Evolutionary conservation across 176 grass and related monocot genomes (phyloP), one percentile per base, ranked within the genome.

Genomic region (Ananas comosus): DNA sequence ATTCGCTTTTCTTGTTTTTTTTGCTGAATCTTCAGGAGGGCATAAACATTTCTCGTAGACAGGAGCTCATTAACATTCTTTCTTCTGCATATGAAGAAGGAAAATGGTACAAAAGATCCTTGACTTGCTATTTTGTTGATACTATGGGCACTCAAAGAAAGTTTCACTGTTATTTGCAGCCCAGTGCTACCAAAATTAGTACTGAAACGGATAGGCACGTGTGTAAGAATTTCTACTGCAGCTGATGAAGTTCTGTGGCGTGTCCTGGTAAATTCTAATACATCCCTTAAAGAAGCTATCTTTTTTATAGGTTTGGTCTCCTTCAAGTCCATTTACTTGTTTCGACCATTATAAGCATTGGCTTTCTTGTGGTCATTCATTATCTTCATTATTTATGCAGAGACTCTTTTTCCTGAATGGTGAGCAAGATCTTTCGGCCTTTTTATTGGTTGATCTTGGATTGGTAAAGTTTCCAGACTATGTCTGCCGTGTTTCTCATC

Each of bases 361-460:
- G 13, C 9, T 42, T 51, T 57, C 28, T 76, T 78, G 67, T 63
- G 1, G 1, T 12, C 9, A 66, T 82, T 48, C 33, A 75, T 72
- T 65, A 13, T 86, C 47, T 79, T 69, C 33, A 25, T 53, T 17
- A 11, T 51, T 33, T 59, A 74, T 88, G 81, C 79, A 97, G 93
- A 89, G 89, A 67, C 79, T 97, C 68, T 97, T 97, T 78, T 97
- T 97, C 75, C 84, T 97, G 28, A 92, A 92, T 51, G 84, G 93
- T 11, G 86, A 97, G 74, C 93, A 92, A 83, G 93, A 97, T 66
- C 82, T 97, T 72, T 92, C 89, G 65, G 80, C 86, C 50, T 97
- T 97, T 81, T 75, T 92, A 57, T 82, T 97, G 83, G 86, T 92
- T 64, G 86, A 97, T 79, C 85, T 92, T 83, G 93, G 93, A 56